These are phyloP conservation scores for Lathyrus sativus DNA, from an alignment of 306 rosid species.

Conservation along the genomic window DNA sequence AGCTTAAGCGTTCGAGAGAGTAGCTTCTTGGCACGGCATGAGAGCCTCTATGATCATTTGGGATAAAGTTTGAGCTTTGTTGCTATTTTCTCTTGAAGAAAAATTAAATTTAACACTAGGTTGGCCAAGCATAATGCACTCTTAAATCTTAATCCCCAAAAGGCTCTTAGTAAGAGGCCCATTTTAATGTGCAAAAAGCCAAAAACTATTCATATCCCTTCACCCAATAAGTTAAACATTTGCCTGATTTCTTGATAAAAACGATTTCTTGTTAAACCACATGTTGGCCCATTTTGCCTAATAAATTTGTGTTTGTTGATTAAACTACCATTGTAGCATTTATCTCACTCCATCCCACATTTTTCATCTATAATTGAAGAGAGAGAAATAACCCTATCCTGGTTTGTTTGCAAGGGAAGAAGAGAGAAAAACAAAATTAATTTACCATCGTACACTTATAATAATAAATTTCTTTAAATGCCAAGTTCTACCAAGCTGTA, in stretches of 20 bases:
- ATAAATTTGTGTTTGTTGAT: slow-evolving; percentile 18
- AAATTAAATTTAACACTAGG: slow-evolving; percentile 8
- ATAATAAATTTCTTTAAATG: not conserved
- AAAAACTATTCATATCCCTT: not conserved
- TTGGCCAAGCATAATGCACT: not conserved
- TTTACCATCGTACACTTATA: not conserved
- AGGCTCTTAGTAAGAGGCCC: not conserved
- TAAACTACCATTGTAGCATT: not conserved
- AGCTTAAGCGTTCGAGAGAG: slow-evolving; percentile 3
- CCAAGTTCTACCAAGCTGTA: not conserved
- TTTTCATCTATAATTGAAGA: not conserved
- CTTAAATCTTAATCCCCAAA: not conserved
- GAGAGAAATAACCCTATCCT: not conserved
- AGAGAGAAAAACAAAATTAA: not conserved
- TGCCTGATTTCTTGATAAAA: not conserved
- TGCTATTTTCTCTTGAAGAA: not conserved
- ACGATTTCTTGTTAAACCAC: not conserved
- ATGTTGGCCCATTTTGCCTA: not conserved
- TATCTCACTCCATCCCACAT: not conserved
- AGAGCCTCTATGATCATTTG: slow-evolving; percentile 15
- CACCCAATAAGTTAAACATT: slow-evolving; percentile 6
- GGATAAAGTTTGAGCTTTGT: not conserved
- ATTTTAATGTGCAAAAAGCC: not conserved
- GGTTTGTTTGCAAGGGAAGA: not conserved
- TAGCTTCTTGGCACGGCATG: slow-evolving; percentile 9